Evolutionary conservation across 176 grass and related monocot genomes (phyloP).

Genomic region (Melocanna baccifera): DNA sequence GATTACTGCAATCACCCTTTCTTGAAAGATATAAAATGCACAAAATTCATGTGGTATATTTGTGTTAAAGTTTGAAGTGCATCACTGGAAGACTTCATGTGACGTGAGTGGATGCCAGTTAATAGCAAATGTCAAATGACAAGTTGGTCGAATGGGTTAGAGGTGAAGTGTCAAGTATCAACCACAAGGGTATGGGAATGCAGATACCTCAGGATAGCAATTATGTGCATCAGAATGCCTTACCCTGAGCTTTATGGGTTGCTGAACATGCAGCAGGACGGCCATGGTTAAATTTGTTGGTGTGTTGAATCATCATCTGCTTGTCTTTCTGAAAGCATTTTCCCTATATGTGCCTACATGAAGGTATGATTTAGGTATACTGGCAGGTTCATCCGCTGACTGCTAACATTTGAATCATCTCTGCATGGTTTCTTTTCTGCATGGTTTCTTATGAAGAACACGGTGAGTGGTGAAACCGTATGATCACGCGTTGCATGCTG

Average conservation of each 20-base stretch:
- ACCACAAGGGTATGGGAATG: neutral
- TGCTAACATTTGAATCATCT: neutral
- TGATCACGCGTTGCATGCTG: neutral
- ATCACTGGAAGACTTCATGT: neutral
- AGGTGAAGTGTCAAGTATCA: conserved; percentile 20
- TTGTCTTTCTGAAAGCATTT: neutral
- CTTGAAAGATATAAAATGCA: conserved; percentile 13
- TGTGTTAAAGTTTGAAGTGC: neutral
- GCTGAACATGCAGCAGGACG: neutral
- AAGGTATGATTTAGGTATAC: neutral
- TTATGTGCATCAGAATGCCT: conserved; percentile 6
- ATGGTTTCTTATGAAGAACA: neutral
- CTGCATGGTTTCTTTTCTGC: neutral
- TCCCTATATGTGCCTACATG: neutral
- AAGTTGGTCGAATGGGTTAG: neutral
- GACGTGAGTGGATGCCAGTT: neutral
- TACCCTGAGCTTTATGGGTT: neutral
- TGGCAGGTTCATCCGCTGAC: neutral
- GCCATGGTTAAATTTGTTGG: conserved; percentile 5
- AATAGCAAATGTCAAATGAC: neutral
- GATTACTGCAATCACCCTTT: conserved; percentile 9
- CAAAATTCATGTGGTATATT: neutral
- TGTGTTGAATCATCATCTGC: neutral
- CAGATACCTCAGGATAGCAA: neutral
- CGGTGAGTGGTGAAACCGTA: neutral